Evolutionary conservation across 2,329 filamentous ascomycete genomes (phyloP), one percentile per base, ranked within the genome.

Genomic region (Biscogniauxia sp.): DNA sequence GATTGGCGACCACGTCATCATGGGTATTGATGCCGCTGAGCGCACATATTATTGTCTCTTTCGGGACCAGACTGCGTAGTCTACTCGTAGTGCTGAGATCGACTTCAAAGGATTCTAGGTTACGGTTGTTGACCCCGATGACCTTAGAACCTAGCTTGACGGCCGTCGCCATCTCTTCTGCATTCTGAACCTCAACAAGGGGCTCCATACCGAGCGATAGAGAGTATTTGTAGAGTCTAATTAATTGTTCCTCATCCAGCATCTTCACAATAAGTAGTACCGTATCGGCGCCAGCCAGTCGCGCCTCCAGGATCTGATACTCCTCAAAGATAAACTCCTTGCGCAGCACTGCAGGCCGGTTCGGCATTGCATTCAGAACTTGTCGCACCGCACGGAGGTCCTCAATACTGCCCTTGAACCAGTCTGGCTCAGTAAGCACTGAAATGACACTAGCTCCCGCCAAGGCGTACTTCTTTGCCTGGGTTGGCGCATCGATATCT

Each of bases 271-370:
- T 99, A 20, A 99, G 84, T 25, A 99, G 82, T 19, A 99, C 89
- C 0, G 94, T 97, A 75, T 99, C 94, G 7, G 95, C 95, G 66
- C 95, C 95, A 13, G 94, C 93, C 59, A 99, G 79, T 54, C 96
- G 85, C 26, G 93, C 95, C 77, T 99, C 95, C 6, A 99, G 82
- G 57, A 99, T 98, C 75, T 99, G 95, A 73, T 99, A 99, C 74
- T 98, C 93, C 53, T 98, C 93, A 71, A 98, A 99, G 50, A 99
- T 88, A 71, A 99, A 99, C 69, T 99, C 95, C 74, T 99, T 99
- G 23, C 96, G 88, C 28, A 99, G 79, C 13, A 99, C 85, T 1
- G 94, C 96, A 2, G 95, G 96, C 56, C 95, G 85, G 73, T 97
- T 96, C 1, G 92, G 89, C 88, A 99, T 93, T 13, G 90, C 89